Percentiles rank a stretch among this genome's conserved stretches.
These are phyloP conservation scores for Galium porrigens DNA, from an alignment of 305 asterid genomes.

Conservation along the genomic window DNA sequence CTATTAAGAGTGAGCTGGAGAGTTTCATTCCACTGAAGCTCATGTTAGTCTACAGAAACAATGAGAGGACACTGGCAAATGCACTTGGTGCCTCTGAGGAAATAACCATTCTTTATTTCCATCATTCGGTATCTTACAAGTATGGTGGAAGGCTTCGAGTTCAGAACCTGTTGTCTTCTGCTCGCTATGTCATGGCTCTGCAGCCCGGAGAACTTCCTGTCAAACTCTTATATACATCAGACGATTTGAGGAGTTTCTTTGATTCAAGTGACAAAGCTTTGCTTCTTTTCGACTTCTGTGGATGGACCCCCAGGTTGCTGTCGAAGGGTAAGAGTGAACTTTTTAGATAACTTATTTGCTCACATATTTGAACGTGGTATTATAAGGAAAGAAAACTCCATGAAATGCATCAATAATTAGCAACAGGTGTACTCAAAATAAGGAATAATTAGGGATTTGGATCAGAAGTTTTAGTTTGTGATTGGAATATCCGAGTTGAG, in stretches of 20 bases:
- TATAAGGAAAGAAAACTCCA: background rate
- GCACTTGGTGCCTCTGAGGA: conserved; percentile 64
- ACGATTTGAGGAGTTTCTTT: conserved; percentile 51
- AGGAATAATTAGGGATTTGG: background rate
- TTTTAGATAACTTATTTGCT: conserved; percentile 25
- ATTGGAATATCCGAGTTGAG: background rate
- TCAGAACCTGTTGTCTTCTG: conserved; percentile 57
- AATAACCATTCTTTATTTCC: conserved; percentile 47
- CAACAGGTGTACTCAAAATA: background rate
- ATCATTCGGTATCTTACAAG: conserved; percentile 41
- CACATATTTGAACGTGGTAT: conserved; percentile 3
- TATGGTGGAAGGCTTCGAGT: conserved; percentile 66
- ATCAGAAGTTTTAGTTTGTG: background rate
- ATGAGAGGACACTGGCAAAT: conserved; percentile 61
- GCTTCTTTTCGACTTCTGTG: conserved; percentile 74
- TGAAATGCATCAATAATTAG: conserved; percentile 6
- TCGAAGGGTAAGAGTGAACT: conserved; percentile 27
- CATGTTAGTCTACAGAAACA: conserved; percentile 53
- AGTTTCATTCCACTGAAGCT: conserved; percentile 47
- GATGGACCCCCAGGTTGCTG: conserved; percentile 66
- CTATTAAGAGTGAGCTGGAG: conserved; percentile 36
- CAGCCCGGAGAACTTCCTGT: conserved; percentile 50
- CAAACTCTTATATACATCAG: conserved; percentile 35
- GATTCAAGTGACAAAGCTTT: conserved; percentile 76
- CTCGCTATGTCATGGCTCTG: conserved; percentile 42